Evolutionary conservation across 495 filamentous ascomycete genomes (phyloP), one percentile per base, ranked within the genome.

Genomic region (Lophium mytilinum): DNA sequence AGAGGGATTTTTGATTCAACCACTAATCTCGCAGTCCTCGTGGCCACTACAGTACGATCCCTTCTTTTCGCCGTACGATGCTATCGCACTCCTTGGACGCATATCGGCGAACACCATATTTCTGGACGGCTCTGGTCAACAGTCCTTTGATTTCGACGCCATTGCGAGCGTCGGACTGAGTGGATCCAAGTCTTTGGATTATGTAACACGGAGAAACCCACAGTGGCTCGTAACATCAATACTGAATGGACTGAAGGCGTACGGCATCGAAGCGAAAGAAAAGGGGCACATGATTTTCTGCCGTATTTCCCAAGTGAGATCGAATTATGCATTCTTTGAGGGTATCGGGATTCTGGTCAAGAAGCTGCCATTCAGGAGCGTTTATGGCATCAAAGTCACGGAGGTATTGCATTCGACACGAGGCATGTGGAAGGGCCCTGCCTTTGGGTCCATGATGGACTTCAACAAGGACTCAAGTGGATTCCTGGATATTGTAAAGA

Each of bases 351-450:
- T 63, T 24, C 52, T 55, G 46, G 53, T 58, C 45, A 54, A 37
- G 37, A 63, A 63, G 46, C 30, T 63, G 9, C 55, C 43, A 12
- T 55, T 58, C n/a, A 37, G 51, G 36, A 52, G 30, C 19, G 45
- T 47, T 10, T 63, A 34, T 17, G 60, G 60, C 1, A 14, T 63
- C n/a, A 63, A 58, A 21, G 51, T 58, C n/a, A 53, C 60, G 9
- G 43, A 46, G 18, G 50, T 42, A 1, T 24, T 48, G 37, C 49
- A 34, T 33, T 37, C 47, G 34, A 62, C 59, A 11, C 48, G 59
- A 43, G 42, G 48, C n/a, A 17, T 35, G 37, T 42, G 50, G 1
- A 37, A n/a, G 6, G 37, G 39, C 33, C 21, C 9, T 3, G 39
- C 11, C 12, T n/a, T 7, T 21, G 50, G 47, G 30, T 6, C 15